These are phyloP conservation scores for Graphiopsis chlorocephala DNA, from an alignment of 2,329 filamentous ascomycete genomes.

Conservation along the genomic window DNA sequence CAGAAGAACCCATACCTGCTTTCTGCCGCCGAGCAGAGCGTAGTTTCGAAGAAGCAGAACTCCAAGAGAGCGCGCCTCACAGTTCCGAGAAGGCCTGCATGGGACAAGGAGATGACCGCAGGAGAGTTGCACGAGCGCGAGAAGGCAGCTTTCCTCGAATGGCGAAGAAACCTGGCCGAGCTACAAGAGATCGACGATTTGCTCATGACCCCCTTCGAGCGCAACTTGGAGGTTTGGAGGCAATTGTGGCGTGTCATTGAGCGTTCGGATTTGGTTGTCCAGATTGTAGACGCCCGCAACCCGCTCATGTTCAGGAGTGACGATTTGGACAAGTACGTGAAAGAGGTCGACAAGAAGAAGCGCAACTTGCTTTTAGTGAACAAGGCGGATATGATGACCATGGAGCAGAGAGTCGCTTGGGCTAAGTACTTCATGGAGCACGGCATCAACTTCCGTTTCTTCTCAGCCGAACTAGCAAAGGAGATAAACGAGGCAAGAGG, in stretches of 20 bases:
- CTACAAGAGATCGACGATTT: conserved; percentile 91
- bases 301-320: conserved; percentile 91
- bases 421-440: conserved; percentile 78
- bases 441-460: conserved; percentile 89
- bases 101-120: conserved; percentile 82
- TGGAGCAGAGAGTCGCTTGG: conserved; percentile 78
- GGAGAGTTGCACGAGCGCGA: conserved; percentile 77
- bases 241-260: conserved; percentile 98
- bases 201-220: conserved; percentile 95
- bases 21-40: conserved; percentile 78
- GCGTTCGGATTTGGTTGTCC: conserved; percentile 88
- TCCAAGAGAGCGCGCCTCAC: conserved; percentile 76
- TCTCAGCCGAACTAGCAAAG: conserved; percentile 89
- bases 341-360: conserved; percentile 84
- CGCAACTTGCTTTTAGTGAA: conserved; percentile 91
- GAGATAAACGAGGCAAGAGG: conserved; percentile 75
- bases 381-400: conserved; percentile 98
- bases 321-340: conserved; percentile 90
- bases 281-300: conserved; percentile 97
- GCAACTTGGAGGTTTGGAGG: conserved; percentile 96
- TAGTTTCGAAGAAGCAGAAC: conserved; percentile 75
- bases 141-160: conserved; percentile 76
- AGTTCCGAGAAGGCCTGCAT: conserved; percentile 83
- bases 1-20: conserved; percentile 94
- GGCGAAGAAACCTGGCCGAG: conserved; percentile 87